Base-by-base conservation (phyloP, 2,329 filamentous ascomycete species). In the Nothomitra cinnamomea region DNA sequence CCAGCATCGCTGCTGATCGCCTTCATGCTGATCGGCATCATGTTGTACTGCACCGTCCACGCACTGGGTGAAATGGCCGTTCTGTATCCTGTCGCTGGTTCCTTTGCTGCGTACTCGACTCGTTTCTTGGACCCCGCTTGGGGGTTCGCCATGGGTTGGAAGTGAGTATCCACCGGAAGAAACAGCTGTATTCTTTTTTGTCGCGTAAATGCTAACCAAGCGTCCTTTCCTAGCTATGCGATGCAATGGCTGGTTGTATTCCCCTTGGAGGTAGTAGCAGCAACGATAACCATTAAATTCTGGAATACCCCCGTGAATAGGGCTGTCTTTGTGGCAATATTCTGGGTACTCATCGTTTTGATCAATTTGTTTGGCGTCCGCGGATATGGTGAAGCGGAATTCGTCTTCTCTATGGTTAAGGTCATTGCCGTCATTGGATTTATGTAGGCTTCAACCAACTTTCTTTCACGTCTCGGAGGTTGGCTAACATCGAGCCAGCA, bases 81-180 rank as follows among this genome's bases (percentile, higher is more conserved):
- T 17, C 70, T 88, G 12, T 95, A 90, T 61, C 90, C 90, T 2
- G 84, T 95, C 22, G 85, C 89, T 21, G 90, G 90, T 54, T 94
- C 88, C 2, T 96, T 95, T 64, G 87, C 87, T 0, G 82, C 87
- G 6, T 95, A 89, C 69, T 92, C 89, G 17, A 95, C 87, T 28
- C 80, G 90, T 17, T 95, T 96, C 62, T 68, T 96, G 17, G 88
- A 95, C 63, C 90, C 89, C 1, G 89, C 89, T 0, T 95, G 87
- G 87, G 88, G 88, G 0, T 94, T 94, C 63, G 86, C 87, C 48
- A 94, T 95, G 85, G 88, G 87, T 15, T 94, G 87, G 87, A 94
- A 94, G 75, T 85, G 66, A 67, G 79, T 74, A 42, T 25, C 12
- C 15, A 28, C 17, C n/a, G 10, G 28, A 4, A 32, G 5, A 32